Conservation (phyloP, 73 alveolate genomes). For the Paramecium pentaurelia region DNA sequence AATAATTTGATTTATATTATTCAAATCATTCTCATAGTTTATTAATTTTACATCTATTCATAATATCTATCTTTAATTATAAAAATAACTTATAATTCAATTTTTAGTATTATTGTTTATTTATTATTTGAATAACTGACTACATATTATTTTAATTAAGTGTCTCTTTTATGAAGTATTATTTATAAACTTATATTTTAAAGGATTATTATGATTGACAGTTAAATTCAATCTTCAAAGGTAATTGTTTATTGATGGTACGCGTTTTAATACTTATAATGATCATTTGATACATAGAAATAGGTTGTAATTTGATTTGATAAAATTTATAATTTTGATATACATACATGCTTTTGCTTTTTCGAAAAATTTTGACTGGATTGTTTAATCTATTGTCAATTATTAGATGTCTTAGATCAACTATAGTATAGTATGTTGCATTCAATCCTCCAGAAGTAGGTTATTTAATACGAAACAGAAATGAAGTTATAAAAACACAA, state of each 20-base stretch:
- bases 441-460: conserved; percentile 14
- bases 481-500: background rate
- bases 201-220: background rate
- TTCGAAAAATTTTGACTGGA: background rate
- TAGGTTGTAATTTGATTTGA: background rate
- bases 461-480: conserved; percentile 4
- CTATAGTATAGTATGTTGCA: background rate
- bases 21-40: background rate
- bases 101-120: no score
- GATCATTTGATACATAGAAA: background rate
- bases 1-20: no score
- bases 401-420: background rate
- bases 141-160: background rate
- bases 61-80: no score
- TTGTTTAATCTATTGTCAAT: background rate
- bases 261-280: background rate
- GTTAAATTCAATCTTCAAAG: background rate
- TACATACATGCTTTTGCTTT: background rate
- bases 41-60: background rate
- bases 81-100: no score
- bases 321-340: background rate
- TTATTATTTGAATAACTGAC: no score
- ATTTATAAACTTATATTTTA: background rate
- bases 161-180: background rate
- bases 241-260: background rate